phyloP scores from a whole-genome alignment of 2,329 filamentous ascomycete species.

The Cordyceps pruinosa region DNA sequence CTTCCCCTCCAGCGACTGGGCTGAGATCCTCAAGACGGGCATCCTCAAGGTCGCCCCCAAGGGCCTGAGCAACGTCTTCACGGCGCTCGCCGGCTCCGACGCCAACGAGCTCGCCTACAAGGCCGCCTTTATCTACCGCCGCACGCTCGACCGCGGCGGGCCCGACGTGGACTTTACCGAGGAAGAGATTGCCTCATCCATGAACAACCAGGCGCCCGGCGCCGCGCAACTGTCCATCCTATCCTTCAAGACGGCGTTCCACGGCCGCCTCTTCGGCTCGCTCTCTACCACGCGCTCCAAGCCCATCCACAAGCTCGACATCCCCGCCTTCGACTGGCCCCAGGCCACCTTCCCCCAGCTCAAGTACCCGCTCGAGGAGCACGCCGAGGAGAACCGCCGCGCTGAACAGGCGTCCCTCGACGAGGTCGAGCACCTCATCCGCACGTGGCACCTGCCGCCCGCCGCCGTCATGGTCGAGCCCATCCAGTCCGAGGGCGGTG shows the following conservation, averaged over 20 bases:
- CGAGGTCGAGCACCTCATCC: constrained; percentile 77
- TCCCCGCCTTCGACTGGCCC: constrained; percentile 92
- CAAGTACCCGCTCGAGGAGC: constrained; percentile 79
- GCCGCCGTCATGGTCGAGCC: constrained; percentile 82
- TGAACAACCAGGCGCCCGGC: constrained; percentile 75
- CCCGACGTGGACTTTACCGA: constrained; percentile 69
- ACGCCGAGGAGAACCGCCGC: constrained; percentile 71
- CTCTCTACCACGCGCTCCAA: constrained; percentile 88
- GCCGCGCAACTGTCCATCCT: constrained; percentile 74
- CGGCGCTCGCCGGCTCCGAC: constrained; percentile 80
- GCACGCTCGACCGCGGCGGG: constrained; percentile 74
- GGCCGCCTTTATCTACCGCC: constrained; percentile 89
- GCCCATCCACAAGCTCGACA: constrained; percentile 90
- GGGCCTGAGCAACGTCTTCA: constrained; percentile 84
- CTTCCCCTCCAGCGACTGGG: constrained; percentile 84
- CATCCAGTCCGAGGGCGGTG: constrained; percentile 87
- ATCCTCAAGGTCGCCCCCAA: constrained; percentile 77
- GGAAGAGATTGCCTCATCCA: constrained; percentile 65
- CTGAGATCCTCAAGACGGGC: constrained; percentile 68
- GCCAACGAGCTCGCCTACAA: constrained; percentile 95
- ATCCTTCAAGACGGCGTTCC: constrained; percentile 83
- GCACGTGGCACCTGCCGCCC: constrained; percentile 69
- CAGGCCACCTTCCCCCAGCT: constrained; percentile 79
- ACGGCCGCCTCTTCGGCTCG: constrained; percentile 82
- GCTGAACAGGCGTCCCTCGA: constrained; percentile 76